Conservation (phyloP, 352 stramenopile species). For the Phytophthora macrochlamydospora region DNA sequence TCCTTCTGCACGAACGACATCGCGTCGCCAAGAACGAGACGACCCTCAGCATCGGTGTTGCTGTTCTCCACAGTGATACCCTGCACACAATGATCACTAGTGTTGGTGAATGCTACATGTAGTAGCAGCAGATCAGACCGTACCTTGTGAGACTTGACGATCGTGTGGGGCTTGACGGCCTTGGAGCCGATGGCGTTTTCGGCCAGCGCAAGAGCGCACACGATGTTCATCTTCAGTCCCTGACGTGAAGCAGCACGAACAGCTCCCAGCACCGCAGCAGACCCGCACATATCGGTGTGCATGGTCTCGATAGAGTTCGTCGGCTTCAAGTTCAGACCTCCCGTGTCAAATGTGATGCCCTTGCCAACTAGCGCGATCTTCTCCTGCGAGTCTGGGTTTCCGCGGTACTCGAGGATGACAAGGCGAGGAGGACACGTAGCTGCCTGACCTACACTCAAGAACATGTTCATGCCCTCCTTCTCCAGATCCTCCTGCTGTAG, state of each 20-base stretch:
- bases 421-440: conserved; percentile 75
- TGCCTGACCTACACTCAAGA: conserved; percentile 80
- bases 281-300: conserved; percentile 93
- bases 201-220: conserved; percentile 75
- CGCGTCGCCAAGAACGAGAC: conserved; percentile 90
- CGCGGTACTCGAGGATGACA: conserved; percentile 84
- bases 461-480: conserved; percentile 87
- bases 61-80: conserved; percentile 92
- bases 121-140: background rate
- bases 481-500: conserved; percentile 81
- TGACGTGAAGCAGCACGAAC: conserved; percentile 73
- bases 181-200: conserved; percentile 90
- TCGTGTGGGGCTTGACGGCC: conserved; percentile 86
- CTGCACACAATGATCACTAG: conserved; percentile 8
- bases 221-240: conserved; percentile 82
- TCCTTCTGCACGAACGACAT: conserved; percentile 90
- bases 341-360: conserved; percentile 95
- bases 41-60: conserved; percentile 93
- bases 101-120: background rate
- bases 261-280: conserved; percentile 83
- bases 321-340: conserved; percentile 95
- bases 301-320: conserved; percentile 92
- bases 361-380: conserved; percentile 92
- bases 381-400: conserved; percentile 64
- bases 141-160: conserved; percentile 89